Base-by-base conservation (phyloP, 495 filamentous ascomycete genomes). In the Corynascus novoguineensis region DNA sequence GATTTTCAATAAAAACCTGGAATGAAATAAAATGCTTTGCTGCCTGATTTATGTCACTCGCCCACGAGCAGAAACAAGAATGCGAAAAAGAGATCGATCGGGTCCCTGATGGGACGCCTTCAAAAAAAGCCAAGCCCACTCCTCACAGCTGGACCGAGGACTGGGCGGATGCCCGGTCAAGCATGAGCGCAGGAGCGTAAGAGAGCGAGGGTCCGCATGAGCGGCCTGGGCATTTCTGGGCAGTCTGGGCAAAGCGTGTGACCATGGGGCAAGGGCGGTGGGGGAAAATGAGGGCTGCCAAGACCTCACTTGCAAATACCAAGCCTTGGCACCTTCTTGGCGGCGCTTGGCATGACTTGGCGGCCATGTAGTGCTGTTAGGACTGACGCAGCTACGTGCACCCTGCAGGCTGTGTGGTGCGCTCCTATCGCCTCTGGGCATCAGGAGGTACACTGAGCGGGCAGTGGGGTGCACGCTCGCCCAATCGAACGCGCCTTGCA, bases 241-340 rank as follows among this genome's bases (percentile, higher is more conserved):
- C 56, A 56, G 51, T 10, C 47, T 50, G 47, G 47, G 54, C 57
- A 58, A 56, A 53, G 60, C 55, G 57, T 62, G 61, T 64, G 66
- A 61, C 61, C 55, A 52, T 17, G 57, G 57, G 62, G 65, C 47
- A 45, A 55, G 61, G 35, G 55, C 21, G 47, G 49, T 35, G 52
- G 60, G 57, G 57, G 59, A 47, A 52, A 52, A 44, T 40, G 57
- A 58, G 59, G 63, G 22, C 38, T 34, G 67, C 65, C 65, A 65
- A 68, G 65, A 47, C 48, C 50, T 65, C 57, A 50, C 47, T 61
- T 42, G 49, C 56, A 67, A 61, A 67, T 65, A 56, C 68, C 67
- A 70, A 70, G 65, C 2, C 66, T 70, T 68, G 68, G 66, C 68
- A 21, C 37, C n/a, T 32, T 34, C 31, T 32, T 32, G 31, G 31